Base-by-base conservation (phyloP, 495 filamentous ascomycete genomes). In the Trichoderma reesei region DNA sequence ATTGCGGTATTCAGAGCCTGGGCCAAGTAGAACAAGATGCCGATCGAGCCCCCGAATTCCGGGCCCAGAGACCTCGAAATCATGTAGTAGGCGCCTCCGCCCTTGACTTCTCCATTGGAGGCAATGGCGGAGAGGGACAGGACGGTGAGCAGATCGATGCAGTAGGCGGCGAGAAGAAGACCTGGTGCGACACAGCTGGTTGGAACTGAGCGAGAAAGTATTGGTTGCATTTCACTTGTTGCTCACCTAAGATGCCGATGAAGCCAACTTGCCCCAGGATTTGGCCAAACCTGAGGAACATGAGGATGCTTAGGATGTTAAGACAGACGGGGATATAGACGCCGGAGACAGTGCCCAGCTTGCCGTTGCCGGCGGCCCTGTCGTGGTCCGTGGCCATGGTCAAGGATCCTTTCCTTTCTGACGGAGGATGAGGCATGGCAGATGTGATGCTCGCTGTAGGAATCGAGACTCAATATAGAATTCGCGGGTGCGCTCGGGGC, bases 301-400 rank as follows among this genome's bases (percentile, higher is more conserved):
- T 94, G 48, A 96, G 83, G 77, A 96, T 96, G 67, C 90, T 93
- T 59, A 95, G 75, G n/a, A 95, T 90, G 74, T 95, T 96, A 68
- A 94, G 75, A 59, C 85, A 91, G 6, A 90, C 91, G 31, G 91
- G 91, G 26, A 94, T 88, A 72, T 92, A 96, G 44, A 94, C 91
- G 8, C 89, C 89, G 10, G 88, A 88, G 69, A 89, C 86, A 3
- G 85, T 85, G 16, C 88, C 87, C 62, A 92, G 80, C 72, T 91
- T 92, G 65, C n/a, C 18, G 18, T 36, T 18, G 8, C 51, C 51
- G 16, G 77, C 64, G 59, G 73, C 73, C 69, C 73, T 78, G 42
- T 71, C 71, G n/a, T 66, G 66, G 10, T 76, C 73, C 72, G 74
- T 76, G 61, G 62, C 68, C 67, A 48, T 38, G 2, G 63, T 14